These are phyloP conservation scores for Sporothrix brunneoviolacea DNA, from an alignment of 2,329 filamentous ascomycete genomes.

Conservation along the genomic window DNA sequence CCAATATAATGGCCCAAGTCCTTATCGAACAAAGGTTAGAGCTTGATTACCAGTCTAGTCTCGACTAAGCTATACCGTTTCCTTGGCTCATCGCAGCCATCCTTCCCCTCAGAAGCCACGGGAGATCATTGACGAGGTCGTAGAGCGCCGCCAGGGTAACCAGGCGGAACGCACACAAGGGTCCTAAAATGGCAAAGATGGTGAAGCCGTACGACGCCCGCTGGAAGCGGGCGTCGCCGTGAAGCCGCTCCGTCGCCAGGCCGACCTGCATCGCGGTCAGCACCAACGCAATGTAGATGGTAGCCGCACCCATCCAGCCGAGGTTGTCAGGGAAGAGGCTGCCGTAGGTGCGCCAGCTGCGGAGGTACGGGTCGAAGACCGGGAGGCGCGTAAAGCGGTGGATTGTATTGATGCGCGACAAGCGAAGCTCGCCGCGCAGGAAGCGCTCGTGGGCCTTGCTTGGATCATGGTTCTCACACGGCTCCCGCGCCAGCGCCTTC, in stretches of 20 bases:
- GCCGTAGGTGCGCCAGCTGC: constrained; percentile 13
- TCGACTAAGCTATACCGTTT: too few species aligned
- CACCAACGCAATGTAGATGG: constrained; percentile 33
- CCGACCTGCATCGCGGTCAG: constrained; percentile 39
- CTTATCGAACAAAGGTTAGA: too few species aligned
- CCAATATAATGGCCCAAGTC: too few species aligned
- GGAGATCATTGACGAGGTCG: constrained; percentile 24
- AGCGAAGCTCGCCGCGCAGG: constrained; percentile 18
- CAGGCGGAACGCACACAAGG: constrained; percentile 11
- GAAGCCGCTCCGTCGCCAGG: constrained; percentile 27
- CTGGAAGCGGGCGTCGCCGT: constrained; percentile 26
- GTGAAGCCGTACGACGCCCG: constrained; percentile 34
- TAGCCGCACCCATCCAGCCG: constrained; percentile 27
- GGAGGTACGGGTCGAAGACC: too few species aligned
- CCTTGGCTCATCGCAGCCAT: too few species aligned
- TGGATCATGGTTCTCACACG: constrained; percentile 11
- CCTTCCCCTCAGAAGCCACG: constrained; percentile 17
- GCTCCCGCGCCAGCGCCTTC: constrained; percentile 14
- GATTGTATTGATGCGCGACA: constrained; percentile 19
- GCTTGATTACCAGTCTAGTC: too few species aligned
- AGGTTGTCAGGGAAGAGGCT: constrained; percentile 33
- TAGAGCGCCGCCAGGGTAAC: constrained; percentile 8
- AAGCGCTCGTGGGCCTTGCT: constrained; percentile 19
- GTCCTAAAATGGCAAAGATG: constrained; percentile 19
- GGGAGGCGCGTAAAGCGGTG: constrained; percentile 1